Evolutionary conservation across 1,284 basidiomycete species (phyloP).

Genomic region (Boletellus deceptivus): DNA sequence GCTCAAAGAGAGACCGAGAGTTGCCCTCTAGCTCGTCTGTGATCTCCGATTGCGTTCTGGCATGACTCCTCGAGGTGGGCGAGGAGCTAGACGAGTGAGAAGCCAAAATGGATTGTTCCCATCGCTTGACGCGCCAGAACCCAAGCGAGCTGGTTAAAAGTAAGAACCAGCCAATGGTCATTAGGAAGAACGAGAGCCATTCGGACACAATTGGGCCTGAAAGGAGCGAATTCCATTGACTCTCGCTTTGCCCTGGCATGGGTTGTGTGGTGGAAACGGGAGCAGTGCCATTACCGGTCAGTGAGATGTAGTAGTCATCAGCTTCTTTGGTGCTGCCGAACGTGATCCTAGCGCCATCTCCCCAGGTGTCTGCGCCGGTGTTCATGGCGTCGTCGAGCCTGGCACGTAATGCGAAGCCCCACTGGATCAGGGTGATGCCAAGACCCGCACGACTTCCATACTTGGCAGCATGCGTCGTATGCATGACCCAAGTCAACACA

Average conservation of each 20-base stretch:
- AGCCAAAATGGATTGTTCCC: constrained; percentile 72
- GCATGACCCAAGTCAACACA: constrained; percentile 90
- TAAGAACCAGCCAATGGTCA: constrained; percentile 94
- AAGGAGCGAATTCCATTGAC: constrained; percentile 32
- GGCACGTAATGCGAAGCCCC: constrained; percentile 82
- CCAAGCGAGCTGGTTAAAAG: constrained; percentile 84
- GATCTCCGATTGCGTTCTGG: constrained; percentile 25
- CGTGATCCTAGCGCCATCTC: constrained; percentile 26
- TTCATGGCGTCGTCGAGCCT: constrained; percentile 34
- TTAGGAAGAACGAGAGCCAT: constrained; percentile 92
- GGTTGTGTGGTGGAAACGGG: constrained; percentile 10
- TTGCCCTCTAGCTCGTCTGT: constrained; percentile 24
- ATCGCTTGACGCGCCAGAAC: constrained; percentile 91
- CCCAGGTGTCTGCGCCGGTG: constrained; percentile 30
- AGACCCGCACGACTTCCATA: constrained; percentile 93
- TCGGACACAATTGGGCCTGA: constrained; percentile 66
- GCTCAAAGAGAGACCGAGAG: constrained; percentile 30
- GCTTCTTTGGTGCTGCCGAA: constrained; percentile 49
- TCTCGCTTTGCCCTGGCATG: constrained; percentile 8
- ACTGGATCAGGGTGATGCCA: constrained; percentile 93
- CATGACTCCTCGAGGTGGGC: constrained; percentile 16
- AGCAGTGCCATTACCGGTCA: constrained; percentile 14
- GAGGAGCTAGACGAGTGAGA: constrained; percentile 37
- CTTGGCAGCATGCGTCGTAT: constrained; percentile 94
- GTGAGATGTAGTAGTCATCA: constrained; percentile 41